A percentile compares a stretch with the other conserved stretches of the same genome.
phyloP scores from a whole-genome alignment of 495 filamentous ascomycete species.

The Aspergillus bertholletiae region DNA sequence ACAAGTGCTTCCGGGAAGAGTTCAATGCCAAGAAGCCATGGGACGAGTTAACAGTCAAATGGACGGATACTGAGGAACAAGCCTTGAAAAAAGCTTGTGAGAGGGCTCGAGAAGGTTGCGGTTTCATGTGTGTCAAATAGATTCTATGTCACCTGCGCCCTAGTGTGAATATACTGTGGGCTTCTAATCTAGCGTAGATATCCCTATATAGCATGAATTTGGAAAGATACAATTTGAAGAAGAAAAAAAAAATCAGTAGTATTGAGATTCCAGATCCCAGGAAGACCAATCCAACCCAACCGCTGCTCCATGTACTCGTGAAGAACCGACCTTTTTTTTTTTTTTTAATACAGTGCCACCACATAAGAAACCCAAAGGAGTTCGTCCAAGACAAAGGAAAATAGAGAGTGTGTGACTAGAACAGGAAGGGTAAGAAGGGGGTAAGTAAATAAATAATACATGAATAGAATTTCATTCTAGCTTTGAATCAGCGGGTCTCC shows the following conservation, averaged over 20 bases:
- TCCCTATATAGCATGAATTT: neutral
- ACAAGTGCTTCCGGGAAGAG: constrained; percentile 70
- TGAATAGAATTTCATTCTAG: constrained; percentile 11
- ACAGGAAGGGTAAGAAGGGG: too few relatives aligned
- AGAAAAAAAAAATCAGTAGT: neutral
- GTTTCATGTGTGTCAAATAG: constrained; percentile 76
- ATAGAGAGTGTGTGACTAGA: neutral
- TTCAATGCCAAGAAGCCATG: constrained; percentile 72
- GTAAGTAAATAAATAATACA: constrained; percentile 10
- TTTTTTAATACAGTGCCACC: neutral
- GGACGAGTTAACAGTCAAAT: constrained; percentile 83
- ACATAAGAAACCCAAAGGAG: neutral
- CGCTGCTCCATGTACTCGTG: neutral
- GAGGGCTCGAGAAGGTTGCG: constrained; percentile 71
- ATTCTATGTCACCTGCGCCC: neutral
- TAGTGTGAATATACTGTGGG: neutral
- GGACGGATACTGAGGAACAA: constrained; percentile 87
- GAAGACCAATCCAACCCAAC: neutral
- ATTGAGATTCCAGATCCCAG: neutral
- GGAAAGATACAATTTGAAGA: neutral
- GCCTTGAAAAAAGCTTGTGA: constrained; percentile 66
- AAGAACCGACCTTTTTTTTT: neutral
- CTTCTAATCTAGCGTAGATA: neutral
- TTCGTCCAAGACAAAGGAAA: neutral
- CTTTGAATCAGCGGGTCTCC: constrained; percentile 23